phyloP scores from a whole-genome alignment of 1,139 yeast genomes.

The Debaryomycetaceae sp. region DNA sequence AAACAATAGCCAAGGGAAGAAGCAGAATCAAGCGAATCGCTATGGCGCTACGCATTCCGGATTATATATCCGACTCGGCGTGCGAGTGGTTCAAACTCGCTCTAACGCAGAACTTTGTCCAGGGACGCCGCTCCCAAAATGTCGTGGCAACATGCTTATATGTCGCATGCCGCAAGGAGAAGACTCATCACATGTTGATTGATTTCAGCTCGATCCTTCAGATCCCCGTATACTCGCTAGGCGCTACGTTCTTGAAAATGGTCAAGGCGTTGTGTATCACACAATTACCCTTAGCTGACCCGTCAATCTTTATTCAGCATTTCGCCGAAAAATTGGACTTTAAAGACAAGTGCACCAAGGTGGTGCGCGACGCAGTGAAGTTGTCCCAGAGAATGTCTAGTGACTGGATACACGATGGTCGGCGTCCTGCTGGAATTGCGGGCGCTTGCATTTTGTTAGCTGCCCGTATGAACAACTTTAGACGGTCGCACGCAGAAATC shows the following conservation, averaged over 20 bases:
- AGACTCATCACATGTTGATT: conserved; percentile 89
- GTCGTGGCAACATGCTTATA: conserved; percentile 92
- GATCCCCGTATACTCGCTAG: conserved; percentile 86
- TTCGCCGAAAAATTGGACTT: conserved; percentile 83
- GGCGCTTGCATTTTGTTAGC: conserved; percentile 93
- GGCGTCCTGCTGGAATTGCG: conserved; percentile 97
- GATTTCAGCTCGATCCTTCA: conserved; percentile 87
- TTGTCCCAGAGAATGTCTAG: conserved; percentile 84
- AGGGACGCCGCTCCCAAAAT: conserved; percentile 89
- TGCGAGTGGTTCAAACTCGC: conserved; percentile 85
- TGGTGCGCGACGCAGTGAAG: conserved; percentile 76
- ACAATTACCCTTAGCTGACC: conserved; percentile 80
- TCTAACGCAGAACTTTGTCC: conserved; percentile 77
- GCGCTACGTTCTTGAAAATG: conserved; percentile 89
- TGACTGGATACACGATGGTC: conserved; percentile 94
- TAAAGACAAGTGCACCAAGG: conserved; percentile 59
- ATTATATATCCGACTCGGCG: conserved; percentile 77
- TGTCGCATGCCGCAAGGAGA: conserved; percentile 84
- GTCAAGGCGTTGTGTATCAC: conserved; percentile 72
- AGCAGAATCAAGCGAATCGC: conserved; percentile 74
- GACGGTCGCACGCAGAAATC: conserved; percentile 86
- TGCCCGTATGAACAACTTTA: conserved; percentile 89
- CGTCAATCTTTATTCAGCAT: conserved; percentile 85
- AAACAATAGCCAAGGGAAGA: conserved; percentile 74
- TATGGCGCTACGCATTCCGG: conserved; percentile 66